A percentile compares a stretch with the other conserved stretches of the same genome.
These are phyloP conservation scores for Colletotrichum cordylinicola DNA, from an alignment of 2,329 filamentous ascomycete genomes.

Conservation along the genomic window DNA sequence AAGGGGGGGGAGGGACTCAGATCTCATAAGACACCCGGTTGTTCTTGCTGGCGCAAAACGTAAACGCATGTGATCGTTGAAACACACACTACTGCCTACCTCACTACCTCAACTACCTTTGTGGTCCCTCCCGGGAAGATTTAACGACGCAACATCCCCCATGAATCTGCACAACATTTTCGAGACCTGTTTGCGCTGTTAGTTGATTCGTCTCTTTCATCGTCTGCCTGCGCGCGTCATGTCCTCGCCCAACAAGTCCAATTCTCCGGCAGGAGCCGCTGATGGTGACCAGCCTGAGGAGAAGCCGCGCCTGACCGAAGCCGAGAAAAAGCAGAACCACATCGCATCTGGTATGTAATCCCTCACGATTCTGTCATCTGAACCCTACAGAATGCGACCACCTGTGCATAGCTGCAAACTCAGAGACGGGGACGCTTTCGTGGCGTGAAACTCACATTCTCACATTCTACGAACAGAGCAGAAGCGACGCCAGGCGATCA, in stretches of 20 bases:
- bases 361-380: neutral
- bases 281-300: conserved; percentile 40
- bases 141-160: neutral
- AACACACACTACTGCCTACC: neutral
- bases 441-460: neutral
- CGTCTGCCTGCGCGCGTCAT: neutral
- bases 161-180: neutral
- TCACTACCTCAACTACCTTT: neutral
- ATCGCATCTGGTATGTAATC: conserved; percentile 53
- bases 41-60: neutral
- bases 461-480: conserved; percentile 36
- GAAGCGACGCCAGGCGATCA: conserved; percentile 67
- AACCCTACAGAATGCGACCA: neutral
- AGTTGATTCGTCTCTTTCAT: neutral
- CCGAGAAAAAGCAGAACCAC: conserved; percentile 62
- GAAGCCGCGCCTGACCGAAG: conserved; percentile 57
- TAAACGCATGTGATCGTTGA: conserved; percentile 15
- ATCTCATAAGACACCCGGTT: neutral
- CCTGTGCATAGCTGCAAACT: neutral
- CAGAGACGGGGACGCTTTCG: neutral
- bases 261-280: conserved; percentile 11
- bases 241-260: conserved; percentile 23
- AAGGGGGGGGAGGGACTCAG: conserved; percentile 2
- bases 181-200: neutral
- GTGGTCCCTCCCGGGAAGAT: neutral